Conservation (phyloP, 768 basidiomycete genomes). For the Holtermanniella nyarrowii region DNA sequence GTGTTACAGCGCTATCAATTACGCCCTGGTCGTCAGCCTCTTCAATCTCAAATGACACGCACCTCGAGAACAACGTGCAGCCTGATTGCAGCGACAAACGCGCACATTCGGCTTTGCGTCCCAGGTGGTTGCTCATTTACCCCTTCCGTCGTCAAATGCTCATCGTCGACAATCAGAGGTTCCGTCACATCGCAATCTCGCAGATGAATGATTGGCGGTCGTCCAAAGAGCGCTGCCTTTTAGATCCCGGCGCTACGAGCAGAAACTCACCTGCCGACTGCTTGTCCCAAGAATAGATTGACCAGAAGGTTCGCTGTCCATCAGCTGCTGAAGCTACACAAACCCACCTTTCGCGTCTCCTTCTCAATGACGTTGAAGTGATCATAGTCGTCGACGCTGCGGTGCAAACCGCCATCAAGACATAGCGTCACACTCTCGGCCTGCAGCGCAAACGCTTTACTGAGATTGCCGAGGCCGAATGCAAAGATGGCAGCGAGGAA, state of each 20-base stretch:
- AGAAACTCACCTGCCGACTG: conserved; percentile 63
- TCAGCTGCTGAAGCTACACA: too few species aligned
- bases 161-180: conserved; percentile 75
- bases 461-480: conserved; percentile 77
- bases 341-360: conserved; percentile 62
- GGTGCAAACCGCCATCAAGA: conserved; percentile 79
- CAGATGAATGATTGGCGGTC: conserved; percentile 74
- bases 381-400: conserved; percentile 64
- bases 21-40: conserved; percentile 46
- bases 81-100: conserved; percentile 65
- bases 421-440: conserved; percentile 80
- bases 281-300: conserved; percentile 94
- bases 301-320: conserved; percentile 73
- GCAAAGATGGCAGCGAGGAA: conserved; percentile 88
- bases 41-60: neutral
- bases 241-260: neutral
- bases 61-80: conserved; percentile 76
- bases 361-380: conserved; percentile 78
- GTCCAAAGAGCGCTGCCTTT: conserved; percentile 52
- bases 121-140: conserved; percentile 55
- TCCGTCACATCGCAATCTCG: conserved; percentile 88
- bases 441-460: conserved; percentile 72
- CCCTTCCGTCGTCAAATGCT: conserved; percentile 68
- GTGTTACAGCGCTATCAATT: conserved; percentile 56
- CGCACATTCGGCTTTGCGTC: conserved; percentile 64